phyloP scores from a whole-genome alignment of 345 rosid genomes.

The Citrus unshiu region DNA sequence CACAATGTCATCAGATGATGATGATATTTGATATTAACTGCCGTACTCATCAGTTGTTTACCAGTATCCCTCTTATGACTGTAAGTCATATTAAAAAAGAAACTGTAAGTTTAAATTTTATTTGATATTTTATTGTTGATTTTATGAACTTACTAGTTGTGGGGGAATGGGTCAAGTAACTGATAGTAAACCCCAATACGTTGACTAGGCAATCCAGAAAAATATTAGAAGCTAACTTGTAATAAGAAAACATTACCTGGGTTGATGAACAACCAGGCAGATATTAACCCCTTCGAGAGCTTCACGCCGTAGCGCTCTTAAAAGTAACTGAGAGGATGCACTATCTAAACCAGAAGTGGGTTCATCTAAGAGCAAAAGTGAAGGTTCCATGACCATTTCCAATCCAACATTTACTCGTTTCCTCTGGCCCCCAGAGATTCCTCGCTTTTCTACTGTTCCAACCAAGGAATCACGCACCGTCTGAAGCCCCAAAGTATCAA shows the following conservation, averaged over 20 bases:
- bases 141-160: not conserved
- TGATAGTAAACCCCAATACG: not conserved
- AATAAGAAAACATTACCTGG: slow-evolving; percentile 47
- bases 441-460: slow-evolving; percentile 92
- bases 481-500: slow-evolving; percentile 85
- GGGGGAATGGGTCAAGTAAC: not conserved
- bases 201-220: not conserved
- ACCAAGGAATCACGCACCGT: slow-evolving; percentile 76
- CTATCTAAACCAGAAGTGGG: slow-evolving; percentile 99
- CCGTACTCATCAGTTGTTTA: not conserved
- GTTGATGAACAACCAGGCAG: slow-evolving; percentile 97
- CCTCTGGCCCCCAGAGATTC: slow-evolving; percentile 97
- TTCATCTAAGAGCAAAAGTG: slow-evolving; percentile 87
- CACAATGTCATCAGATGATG: not conserved
- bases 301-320: slow-evolving; percentile 87
- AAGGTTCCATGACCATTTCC: slow-evolving; percentile 98
- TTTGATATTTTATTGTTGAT: not conserved
- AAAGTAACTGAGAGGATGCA: slow-evolving; percentile 87
- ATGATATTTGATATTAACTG: not conserved
- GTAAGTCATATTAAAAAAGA: not conserved
- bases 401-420: slow-evolving; percentile 94
- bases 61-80: not conserved
- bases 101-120: not conserved
- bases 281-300: slow-evolving; percentile 91
- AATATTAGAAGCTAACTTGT: not conserved